Conservation (phyloP, 73 alveolate genomes). For the Effrenium voratum region DNA sequence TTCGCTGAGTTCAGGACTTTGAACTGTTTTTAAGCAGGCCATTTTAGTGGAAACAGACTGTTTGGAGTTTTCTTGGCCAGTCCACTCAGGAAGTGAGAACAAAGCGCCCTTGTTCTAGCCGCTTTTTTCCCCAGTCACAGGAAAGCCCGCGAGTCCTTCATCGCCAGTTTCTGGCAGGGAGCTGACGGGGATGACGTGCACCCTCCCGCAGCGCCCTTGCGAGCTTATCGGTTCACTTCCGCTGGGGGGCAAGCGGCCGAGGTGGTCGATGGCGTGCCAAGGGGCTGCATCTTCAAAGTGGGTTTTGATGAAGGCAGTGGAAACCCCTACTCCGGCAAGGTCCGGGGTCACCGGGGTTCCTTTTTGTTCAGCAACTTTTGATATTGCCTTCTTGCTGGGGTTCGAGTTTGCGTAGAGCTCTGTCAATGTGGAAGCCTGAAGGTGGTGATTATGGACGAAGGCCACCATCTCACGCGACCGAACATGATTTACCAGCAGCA, state of each 20-base stretch:
- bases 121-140: too few species aligned
- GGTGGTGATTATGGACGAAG: conserved; percentile 56
- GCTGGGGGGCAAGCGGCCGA: conserved; percentile 72
- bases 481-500: conserved; percentile 4
- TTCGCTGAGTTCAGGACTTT: too few species aligned
- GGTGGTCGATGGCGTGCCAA: conserved; percentile 40
- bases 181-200: not conserved
- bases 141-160: not conserved
- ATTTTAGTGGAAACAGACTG: too few species aligned
- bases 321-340: conserved; percentile 10
- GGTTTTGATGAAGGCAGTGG: not conserved
- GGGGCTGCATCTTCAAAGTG: conserved; percentile 68
- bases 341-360: not conserved
- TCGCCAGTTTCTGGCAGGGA: not conserved
- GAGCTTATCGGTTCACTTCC: conserved; percentile 52
- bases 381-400: not conserved
- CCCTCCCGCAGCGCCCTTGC: conserved; percentile 30
- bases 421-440: not conserved
- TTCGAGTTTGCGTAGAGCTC: not conserved
- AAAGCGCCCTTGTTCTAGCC: too few species aligned
- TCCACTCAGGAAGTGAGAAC: too few species aligned
- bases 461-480: conserved; percentile 44
- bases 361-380: not conserved
- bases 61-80: too few species aligned
- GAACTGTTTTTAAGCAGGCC: too few species aligned